phyloP scores from a whole-genome alignment of 192 early-diverging fungal genomes.

The Entrophospora sp. region DNA sequence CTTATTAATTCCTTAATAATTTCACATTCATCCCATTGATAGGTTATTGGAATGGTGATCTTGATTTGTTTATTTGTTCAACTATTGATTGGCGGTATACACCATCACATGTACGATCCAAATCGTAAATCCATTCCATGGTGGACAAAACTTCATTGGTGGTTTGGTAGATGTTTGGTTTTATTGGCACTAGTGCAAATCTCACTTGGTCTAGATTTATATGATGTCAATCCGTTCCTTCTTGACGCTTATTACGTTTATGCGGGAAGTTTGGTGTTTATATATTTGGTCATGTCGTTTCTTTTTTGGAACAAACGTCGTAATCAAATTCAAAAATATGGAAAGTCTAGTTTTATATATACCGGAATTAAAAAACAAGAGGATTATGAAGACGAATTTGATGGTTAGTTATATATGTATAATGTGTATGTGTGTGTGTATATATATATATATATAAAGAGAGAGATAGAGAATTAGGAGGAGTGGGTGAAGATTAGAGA shows the following conservation, averaged over 20 bases:
- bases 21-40: not conserved
- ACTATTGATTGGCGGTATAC: not conserved
- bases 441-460: too few species aligned
- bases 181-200: not conserved
- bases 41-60: slow-evolving; percentile 7
- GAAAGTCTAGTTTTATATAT: not conserved
- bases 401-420: not conserved
- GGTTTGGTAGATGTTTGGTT: slow-evolving; percentile 7
- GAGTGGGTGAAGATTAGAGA: too few species aligned
- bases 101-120: slow-evolving; percentile 11
- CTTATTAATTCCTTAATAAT: not conserved
- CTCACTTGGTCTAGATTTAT: not conserved
- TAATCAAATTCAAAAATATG: not conserved
- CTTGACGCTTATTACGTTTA: not conserved
- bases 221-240: not conserved
- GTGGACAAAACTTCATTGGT: slow-evolving; percentile 23
- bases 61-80: slow-evolving; percentile 1
- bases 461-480: too few species aligned
- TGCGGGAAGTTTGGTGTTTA: not conserved
- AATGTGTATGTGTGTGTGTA: too few species aligned
- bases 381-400: not conserved
- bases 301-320: not conserved
- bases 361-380: not conserved
- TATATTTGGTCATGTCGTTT: not conserved
- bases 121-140: slow-evolving; percentile 7